These are phyloP conservation scores for Friedmanniomyces simplex DNA, from an alignment of 495 filamentous ascomycete species.

Conservation along the genomic window DNA sequence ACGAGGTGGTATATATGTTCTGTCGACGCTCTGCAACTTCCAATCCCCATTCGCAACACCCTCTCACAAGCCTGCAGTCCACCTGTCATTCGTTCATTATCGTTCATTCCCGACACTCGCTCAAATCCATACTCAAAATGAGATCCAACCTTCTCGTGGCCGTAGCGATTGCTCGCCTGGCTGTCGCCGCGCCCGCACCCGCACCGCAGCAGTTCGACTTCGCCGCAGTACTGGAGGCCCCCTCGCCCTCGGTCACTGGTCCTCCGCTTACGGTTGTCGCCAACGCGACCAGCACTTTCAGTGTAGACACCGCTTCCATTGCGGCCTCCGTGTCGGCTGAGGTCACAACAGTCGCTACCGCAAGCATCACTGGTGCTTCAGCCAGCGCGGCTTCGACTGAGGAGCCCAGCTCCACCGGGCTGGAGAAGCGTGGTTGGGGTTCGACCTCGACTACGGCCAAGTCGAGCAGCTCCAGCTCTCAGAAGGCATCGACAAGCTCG, in stretches of 20 bases:
- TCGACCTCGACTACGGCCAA: neutral
- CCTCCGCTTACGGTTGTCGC: slow-evolving; percentile 1
- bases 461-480: neutral
- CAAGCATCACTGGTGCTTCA: slow-evolving; percentile 9
- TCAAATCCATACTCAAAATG: neutral
- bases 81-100: neutral
- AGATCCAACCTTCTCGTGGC: neutral
- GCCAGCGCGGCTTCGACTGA: slow-evolving; percentile 12
- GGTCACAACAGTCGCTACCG: slow-evolving; percentile 6
- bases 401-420: neutral
- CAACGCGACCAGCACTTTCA: neutral
- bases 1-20: neutral
- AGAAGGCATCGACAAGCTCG: neutral
- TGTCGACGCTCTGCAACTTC: too few species aligned
- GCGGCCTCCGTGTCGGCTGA: slow-evolving; percentile 2
- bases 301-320: slow-evolving; percentile 3
- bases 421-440: neutral
- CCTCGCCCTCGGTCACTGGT: neutral
- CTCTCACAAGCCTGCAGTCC: neutral
- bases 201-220: slow-evolving; percentile 14
- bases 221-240: slow-evolving; percentile 3
- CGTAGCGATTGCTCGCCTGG: slow-evolving; percentile 1
- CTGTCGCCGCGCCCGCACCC: slow-evolving; percentile 2
- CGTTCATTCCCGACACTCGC: neutral
- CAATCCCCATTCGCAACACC: neutral